Evolutionary conservation across 495 filamentous ascomycete genomes (phyloP), one percentile per base, ranked within the genome.

Genomic region (Arthonia radiata): DNA sequence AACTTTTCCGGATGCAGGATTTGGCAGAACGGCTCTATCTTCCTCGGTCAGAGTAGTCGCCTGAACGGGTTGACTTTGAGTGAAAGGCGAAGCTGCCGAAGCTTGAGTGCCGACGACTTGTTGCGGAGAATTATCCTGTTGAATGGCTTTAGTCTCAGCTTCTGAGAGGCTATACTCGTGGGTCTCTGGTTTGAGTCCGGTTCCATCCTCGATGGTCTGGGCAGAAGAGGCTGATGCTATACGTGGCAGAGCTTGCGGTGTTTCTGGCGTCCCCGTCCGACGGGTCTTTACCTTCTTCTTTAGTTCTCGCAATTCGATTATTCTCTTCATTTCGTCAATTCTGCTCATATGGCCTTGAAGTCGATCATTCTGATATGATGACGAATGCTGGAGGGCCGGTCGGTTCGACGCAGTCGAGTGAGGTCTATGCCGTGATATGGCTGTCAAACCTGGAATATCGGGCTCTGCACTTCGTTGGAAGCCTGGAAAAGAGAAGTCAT

Each of bases 241-340:
- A 8, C 11, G 21, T 23, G 21, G 27, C n/a, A 13, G 9, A 19
- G 27, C 14, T 26, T 11, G 27, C 23, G 17, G 27, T 14, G 15
- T 29, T 25, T 9, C 18, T 14, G 19, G 27, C n/a, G 16, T 15
- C 27, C 23, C 23, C 27, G 33, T 40, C 15, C 38, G 29, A 39
- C 21, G 42, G 46, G 15, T 43, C 36, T 58, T 67, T 18, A 52
- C 51, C 43, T 66, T 67, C 33, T 63, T 67, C 31, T 58, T 62
- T 17, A 71, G 59, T 43, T 89, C 76, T 18, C 68, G 57, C 38
- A 79, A 69, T 10, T 70, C 73, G 42, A 91, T 83, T 30, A 59
- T 69, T 41, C 61, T 61, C 35, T 64, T 76, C 54, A 82, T 64
- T 21, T 58, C 57, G 41, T 75, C 61, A 26, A 91, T 83, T 32